Evolutionary conservation across 139 green algal species (phyloP).

Genomic region (Chlamydomonas eustigma): DNA sequence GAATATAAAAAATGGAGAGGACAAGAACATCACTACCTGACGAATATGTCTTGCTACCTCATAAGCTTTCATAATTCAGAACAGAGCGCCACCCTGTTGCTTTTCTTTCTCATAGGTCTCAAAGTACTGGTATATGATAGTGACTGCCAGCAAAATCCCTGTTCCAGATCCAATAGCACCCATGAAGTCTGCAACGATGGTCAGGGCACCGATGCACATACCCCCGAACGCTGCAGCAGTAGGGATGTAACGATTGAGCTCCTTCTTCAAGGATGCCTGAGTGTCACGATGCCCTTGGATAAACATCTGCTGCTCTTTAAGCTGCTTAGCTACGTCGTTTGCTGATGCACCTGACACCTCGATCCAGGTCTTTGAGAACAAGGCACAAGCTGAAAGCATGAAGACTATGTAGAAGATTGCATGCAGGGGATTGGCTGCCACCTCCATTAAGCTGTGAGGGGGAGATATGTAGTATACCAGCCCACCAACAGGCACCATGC

Average conservation of each 20-base stretch:
- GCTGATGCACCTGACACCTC: conserved; percentile 95
- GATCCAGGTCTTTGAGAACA: conserved; percentile 94
- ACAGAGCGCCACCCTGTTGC: conserved; percentile 25
- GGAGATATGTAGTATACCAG: conserved; percentile 99
- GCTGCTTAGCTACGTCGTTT: conserved; percentile 94
- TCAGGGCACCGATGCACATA: conserved; percentile 99
- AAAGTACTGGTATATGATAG: conserved; percentile 96
- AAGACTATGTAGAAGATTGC: conserved; percentile 91
- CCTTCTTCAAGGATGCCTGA: conserved; percentile 82
- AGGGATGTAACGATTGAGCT: conserved; percentile 85
- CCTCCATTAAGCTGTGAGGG: conserved; percentile 74
- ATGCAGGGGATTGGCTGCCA: conserved; percentile 92
- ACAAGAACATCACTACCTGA: no score
- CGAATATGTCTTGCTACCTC: no score
- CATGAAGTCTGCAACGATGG: conserved; percentile 99
- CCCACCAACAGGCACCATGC: conserved; percentile 88
- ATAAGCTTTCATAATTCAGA: no score
- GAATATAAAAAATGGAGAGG: no score
- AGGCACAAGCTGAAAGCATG: conserved; percentile 16
- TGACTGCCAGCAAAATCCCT: conserved; percentile 96
- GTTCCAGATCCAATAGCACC: conserved; percentile 90
- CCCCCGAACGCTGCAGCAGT: conserved; percentile 90
- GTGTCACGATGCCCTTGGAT: conserved; percentile 88
- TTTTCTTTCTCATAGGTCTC: conserved; percentile 87
- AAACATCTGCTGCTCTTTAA: conserved; percentile 96